Conservation (phyloP, 2,329 filamentous ascomycete genomes). For the Colletotrichum liriopes region DNA sequence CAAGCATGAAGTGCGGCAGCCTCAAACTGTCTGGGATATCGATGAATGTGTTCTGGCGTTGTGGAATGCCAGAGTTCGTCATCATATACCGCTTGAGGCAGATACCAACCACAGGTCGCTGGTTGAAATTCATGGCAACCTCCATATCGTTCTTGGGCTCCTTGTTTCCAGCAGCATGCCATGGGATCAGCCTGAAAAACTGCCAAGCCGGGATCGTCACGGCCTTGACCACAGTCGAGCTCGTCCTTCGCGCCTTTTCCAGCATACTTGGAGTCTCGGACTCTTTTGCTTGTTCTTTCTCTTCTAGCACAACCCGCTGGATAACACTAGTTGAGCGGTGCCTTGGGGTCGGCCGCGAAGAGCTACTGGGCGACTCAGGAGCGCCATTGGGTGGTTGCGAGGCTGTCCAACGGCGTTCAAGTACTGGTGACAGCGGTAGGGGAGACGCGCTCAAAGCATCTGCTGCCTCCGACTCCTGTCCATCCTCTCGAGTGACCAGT, state of each 20-base stretch:
- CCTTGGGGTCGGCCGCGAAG: conserved; percentile 55
- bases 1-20: conserved; percentile 88
- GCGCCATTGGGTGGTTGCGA: conserved; percentile 27
- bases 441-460: conserved; percentile 55
- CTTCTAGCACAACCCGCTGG: conserved; percentile 70
- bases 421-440: conserved; percentile 48
- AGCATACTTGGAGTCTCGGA: conserved; percentile 59
- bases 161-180: conserved; percentile 78
- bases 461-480: conserved; percentile 46
- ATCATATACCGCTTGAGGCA: conserved; percentile 93
- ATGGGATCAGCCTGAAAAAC: conserved; percentile 94
- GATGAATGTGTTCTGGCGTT: conserved; percentile 84
- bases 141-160: conserved; percentile 79
- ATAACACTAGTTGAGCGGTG: conserved; percentile 73
- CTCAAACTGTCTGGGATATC: conserved; percentile 89
- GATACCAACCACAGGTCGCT: conserved; percentile 89
- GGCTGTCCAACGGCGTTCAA: conserved; percentile 41
- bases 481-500: conserved; percentile 53
- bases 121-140: conserved; percentile 89
- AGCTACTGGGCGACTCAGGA: conserved; percentile 48
- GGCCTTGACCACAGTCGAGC: conserved; percentile 77
- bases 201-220: conserved; percentile 98
- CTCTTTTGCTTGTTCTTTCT: conserved; percentile 61
- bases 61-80: conserved; percentile 76
- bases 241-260: conserved; percentile 61